These are phyloP conservation scores for Mucor circinelloides DNA, from an alignment of 371 early-diverging fungal species.

Conservation along the genomic window DNA sequence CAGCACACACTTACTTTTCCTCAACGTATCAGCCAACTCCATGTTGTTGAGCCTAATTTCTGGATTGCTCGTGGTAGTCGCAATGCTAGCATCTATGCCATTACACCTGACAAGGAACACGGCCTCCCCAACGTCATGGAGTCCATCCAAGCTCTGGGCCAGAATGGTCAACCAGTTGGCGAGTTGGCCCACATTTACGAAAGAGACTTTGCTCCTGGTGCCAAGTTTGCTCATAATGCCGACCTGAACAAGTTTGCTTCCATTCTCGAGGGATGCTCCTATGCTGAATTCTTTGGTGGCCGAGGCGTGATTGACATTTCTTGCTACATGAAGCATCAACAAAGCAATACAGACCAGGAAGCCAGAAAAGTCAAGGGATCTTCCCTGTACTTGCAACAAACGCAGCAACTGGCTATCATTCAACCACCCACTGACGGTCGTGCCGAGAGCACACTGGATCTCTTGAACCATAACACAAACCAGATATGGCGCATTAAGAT, in stretches of 20 bases:
- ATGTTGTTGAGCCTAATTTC: constrained; percentile 50
- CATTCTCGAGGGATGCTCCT: constrained; percentile 33
- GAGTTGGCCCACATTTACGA: constrained; percentile 30
- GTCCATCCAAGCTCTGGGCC: constrained; percentile 36
- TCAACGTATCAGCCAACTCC: constrained; percentile 47
- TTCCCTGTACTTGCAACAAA: constrained; percentile 45
- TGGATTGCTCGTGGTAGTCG: constrained; percentile 67
- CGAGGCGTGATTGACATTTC: constrained; percentile 20
- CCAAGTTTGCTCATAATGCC: constrained; percentile 25
- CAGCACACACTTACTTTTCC: constrained; percentile 58
- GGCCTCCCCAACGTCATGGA: constrained; percentile 33
- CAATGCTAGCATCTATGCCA: constrained; percentile 44
- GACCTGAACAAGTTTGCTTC: constrained; percentile 27
- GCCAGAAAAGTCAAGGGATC: constrained; percentile 48
- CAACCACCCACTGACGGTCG: constrained; percentile 60
- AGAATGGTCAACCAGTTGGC: constrained; percentile 39
- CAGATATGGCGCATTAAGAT: constrained; percentile 65
- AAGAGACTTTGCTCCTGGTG: constrained; percentile 26
- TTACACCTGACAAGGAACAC: constrained; percentile 32
- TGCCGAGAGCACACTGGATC: constrained; percentile 63
- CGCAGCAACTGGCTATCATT: constrained; percentile 64
- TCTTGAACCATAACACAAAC: constrained; percentile 57
- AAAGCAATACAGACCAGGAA: neutral
- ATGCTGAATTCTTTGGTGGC: constrained; percentile 27
- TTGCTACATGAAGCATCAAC: constrained; percentile 28